Base-by-base conservation (phyloP, 352 stramenopile genomes). In the Globisporangium emineosum region DNA sequence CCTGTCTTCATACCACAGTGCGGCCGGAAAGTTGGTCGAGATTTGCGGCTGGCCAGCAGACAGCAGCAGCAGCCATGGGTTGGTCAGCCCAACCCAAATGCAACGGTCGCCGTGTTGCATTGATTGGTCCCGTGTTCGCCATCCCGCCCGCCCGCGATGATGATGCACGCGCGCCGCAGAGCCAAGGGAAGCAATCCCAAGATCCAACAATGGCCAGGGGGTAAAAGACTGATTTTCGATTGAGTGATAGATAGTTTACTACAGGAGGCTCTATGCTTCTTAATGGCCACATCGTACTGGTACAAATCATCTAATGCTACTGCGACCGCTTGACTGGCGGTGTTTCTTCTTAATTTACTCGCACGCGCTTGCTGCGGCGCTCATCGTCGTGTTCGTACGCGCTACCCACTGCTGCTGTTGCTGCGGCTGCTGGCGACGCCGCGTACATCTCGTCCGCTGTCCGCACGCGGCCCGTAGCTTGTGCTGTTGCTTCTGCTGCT, bases 301-400 rank as follows among this genome's bases (percentile, higher is more conserved):
- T 45, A 45, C 60, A 65, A 47, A 9, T 52, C 32, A 33, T 65
- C 47, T 52, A 57, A 65, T 35, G 35, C 35, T 23, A n/a, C 12
- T 23, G 33, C 13, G 25, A 17, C 7, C 17, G 12, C 19, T n/a
- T n/a, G n/a, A n/a, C n/a, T n/a, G n/a, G n/a, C n/a, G n/a, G n/a
- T 40, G 2, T 1, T 40, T 10, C 2, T 40, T 12, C 19, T 66
- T 56, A 67, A 62, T 62, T 51, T 42, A 67, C 62, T 21, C 62
- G 62, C 21, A 67, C 62, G 37, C 62, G 62, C 53, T 67, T 67
- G 37, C 29, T 57, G 40, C 62, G 52, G 30, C 35, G 29, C 40
- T 62, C 51, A 30, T 54, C 55, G 27, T 56, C 52, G n/a, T 54
- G 53, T 25, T 67, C 40, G 32, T 57, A 62, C 37, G 43, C 10